Percentiles rank a stretch among this genome's conserved stretches.
phyloP scores from a whole-genome alignment of 2,329 filamentous ascomycete genomes.

The Albifimbria verrucaria region DNA sequence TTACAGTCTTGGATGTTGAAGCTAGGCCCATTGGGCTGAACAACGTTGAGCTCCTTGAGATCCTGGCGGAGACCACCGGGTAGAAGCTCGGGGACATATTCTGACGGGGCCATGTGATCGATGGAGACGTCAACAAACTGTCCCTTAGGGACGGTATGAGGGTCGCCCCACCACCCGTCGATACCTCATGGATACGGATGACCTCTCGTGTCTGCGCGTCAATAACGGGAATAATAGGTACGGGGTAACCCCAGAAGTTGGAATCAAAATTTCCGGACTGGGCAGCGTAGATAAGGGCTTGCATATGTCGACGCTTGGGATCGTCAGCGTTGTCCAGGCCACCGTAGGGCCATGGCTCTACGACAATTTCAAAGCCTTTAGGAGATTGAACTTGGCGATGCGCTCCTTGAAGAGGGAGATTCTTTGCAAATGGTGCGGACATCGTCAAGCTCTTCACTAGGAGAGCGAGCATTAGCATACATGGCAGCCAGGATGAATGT shows the following conservation, averaged over 20 bases:
- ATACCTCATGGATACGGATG: slow-evolving; percentile 29
- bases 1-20: slow-evolving; percentile 40
- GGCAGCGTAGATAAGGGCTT: slow-evolving; percentile 28
- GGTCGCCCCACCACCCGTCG: slow-evolving; percentile 25
- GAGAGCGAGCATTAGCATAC: no score
- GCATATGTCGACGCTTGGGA: slow-evolving; percentile 27
- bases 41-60: slow-evolving; percentile 55
- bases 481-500: no score
- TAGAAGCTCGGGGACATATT: slow-evolving; percentile 40
- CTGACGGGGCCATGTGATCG: slow-evolving; percentile 28
- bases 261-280: slow-evolving; percentile 40
- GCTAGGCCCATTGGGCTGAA: slow-evolving; percentile 33
- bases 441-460: no score
- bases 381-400: slow-evolving; percentile 24
- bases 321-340: slow-evolving; percentile 25
- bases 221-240: slow-evolving; percentile 44
- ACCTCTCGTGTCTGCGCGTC: slow-evolving; percentile 25
- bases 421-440: no score
- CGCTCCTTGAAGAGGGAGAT: no score
- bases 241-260: slow-evolving; percentile 54
- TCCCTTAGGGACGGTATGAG: slow-evolving; percentile 18
- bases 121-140: slow-evolving; percentile 15
- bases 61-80: slow-evolving; percentile 41
- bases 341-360: slow-evolving; percentile 32
- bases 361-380: slow-evolving; percentile 24